A percentile compares a stretch with the other conserved stretches of the same genome.
phyloP scores from a whole-genome alignment of 192 early-diverging fungal species.

The Phycomyces blakesleeanus region DNA sequence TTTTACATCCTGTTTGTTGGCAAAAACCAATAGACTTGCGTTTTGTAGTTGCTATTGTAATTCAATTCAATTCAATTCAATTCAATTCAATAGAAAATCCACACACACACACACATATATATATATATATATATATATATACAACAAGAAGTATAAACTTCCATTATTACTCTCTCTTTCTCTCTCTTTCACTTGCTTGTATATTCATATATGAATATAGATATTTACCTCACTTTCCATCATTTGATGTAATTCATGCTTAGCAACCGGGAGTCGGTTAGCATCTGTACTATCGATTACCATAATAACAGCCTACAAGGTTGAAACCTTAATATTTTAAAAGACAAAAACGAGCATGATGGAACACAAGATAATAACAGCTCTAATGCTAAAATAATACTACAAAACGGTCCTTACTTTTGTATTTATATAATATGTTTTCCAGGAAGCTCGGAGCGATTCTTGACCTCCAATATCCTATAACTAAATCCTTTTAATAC shows the following conservation, averaged over 20 bases:
- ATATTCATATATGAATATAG: no score
- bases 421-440: slow-evolving; percentile 62
- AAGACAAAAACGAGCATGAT: no score
- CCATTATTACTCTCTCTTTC: no score
- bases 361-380: no score
- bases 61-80: background rate
- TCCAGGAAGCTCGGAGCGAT: slow-evolving; percentile 60
- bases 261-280: slow-evolving; percentile 58
- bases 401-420: slow-evolving; percentile 30
- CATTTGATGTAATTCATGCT: slow-evolving; percentile 61
- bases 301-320: slow-evolving; percentile 57
- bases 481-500: background rate
- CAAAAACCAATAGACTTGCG: slow-evolving; percentile 59
- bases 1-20: slow-evolving; percentile 69
- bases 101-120: slow-evolving; percentile 1
- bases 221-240: slow-evolving; percentile 62
- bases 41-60: slow-evolving; percentile 48
- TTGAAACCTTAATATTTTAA: background rate
- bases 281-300: slow-evolving; percentile 69
- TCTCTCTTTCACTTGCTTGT: background rate
- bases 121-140: no score
- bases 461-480: slow-evolving; percentile 64
- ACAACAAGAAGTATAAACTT: no score
- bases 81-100: background rate
- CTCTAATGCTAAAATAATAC: no score